phyloP scores from a whole-genome alignment of 495 filamentous ascomycete species.

The Podospora comata region DNA sequence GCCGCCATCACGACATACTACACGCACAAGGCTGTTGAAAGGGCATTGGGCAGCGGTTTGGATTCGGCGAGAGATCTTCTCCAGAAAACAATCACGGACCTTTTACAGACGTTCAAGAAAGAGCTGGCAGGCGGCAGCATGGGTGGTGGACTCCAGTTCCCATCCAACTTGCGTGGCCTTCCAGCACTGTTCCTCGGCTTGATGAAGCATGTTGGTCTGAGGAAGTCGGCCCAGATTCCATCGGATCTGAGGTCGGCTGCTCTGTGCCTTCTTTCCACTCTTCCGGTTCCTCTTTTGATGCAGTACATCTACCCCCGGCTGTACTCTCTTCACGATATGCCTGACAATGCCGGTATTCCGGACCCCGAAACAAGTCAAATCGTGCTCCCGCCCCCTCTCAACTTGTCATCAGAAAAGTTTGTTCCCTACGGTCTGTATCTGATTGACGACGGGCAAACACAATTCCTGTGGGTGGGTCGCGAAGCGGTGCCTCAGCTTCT shows the following conservation, averaged over 20 bases:
- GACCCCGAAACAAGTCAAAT: constrained; percentile 85
- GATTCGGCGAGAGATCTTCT: constrained; percentile 88
- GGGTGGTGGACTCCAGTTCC: constrained; percentile 91
- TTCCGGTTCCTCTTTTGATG: constrained; percentile 86
- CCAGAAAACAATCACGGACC: constrained; percentile 86
- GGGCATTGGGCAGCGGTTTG: constrained; percentile 76
- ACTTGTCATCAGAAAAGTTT: constrained; percentile 81
- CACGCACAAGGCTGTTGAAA: constrained; percentile 95
- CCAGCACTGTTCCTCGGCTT: constrained; percentile 88
- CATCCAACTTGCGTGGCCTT: constrained; percentile 81
- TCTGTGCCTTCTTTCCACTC: constrained; percentile 85
- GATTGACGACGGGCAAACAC: constrained; percentile 94
- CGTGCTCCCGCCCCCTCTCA: constrained; percentile 75
- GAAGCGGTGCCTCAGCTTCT: constrained; percentile 90
- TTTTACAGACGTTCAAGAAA: constrained; percentile 92
- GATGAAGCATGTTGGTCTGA: constrained; percentile 93
- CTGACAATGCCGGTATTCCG: constrained; percentile 83
- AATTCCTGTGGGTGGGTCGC: constrained; percentile 95
- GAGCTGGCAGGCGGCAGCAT: constrained; percentile 94
- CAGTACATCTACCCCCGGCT: constrained; percentile 96
- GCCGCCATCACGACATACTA: constrained; percentile 89
- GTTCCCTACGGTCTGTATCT: constrained; percentile 95
- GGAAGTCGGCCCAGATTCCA: constrained; percentile 93
- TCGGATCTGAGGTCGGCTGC: constrained; percentile 93
- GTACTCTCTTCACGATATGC: constrained; percentile 97